Evolutionary conservation across 2,329 filamentous ascomycete genomes (phyloP), one percentile per base, ranked within the genome.

Genomic region (Bertia moriformis): DNA sequence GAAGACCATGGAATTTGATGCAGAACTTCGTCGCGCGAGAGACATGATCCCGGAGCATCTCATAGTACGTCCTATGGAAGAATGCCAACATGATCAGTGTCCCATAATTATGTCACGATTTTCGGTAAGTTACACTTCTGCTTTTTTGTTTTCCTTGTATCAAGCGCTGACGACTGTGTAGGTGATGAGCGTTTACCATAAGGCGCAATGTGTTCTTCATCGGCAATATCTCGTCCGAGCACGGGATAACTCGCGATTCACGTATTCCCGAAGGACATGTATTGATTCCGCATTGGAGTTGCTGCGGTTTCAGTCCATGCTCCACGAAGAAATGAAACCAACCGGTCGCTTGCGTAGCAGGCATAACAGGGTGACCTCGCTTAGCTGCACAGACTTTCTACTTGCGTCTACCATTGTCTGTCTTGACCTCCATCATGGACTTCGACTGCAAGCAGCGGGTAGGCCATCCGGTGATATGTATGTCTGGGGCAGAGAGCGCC

Each of bases 31-130:
- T 7, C 32, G 32, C 7, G 32, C 32, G 7, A 7, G 32, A 18
- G 32, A 35, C 32, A 7, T 35, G 32, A 35, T 35, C 15, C 32
- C 32, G 15, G 32, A 35, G 10, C 32, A 35, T 17, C 32, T 35
- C 7, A 7, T 10, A 13, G 15, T 35, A 10, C 32, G 32, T 17
- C 32, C 32, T 12, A 14, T 35, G 10, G 32, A 35, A 18, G 32
- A 35, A 7, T 35, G 32, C 15, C 32, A 35, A 18, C 15, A 10
- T 13, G 32, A 35, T 18, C 32, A 7, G 10, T 10, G 7, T 7
- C 12, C 10, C 7, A 7, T 35, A 7, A 35, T 35, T 35, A 12
- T 35, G 15, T 35, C 32, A 18, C 32, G 32, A 13, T 35, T 35
- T 15, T 13, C 12, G 7, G 32, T 35, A 10, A 7, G 15, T 29